Evolutionary conservation across 2,329 filamentous ascomycete genomes (phyloP).

Genomic region (Aspergillus udagawae): DNA sequence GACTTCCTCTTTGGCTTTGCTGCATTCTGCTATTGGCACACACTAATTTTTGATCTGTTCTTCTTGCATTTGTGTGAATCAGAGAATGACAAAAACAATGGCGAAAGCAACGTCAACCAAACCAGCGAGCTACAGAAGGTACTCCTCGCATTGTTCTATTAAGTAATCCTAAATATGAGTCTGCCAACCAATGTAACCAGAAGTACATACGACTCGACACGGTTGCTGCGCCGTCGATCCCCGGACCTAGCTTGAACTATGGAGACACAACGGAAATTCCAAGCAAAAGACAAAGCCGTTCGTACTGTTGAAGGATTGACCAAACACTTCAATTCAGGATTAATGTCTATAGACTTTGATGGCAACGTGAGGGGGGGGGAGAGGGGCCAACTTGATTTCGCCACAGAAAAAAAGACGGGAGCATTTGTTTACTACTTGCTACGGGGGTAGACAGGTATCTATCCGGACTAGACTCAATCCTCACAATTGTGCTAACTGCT

Average conservation of each 20-base stretch:
- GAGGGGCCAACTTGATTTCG: not conserved
- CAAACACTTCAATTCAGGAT: not conserved
- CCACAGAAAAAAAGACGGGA: not conserved
- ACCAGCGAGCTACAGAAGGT: not conserved
- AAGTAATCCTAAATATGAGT: not conserved
- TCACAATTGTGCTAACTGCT: not conserved
- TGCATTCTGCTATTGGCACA: not conserved
- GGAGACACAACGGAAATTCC: not conserved
- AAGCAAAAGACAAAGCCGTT: slow-evolving; percentile 10
- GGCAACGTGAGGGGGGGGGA: not conserved
- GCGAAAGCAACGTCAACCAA: not conserved
- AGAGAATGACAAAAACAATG: not conserved
- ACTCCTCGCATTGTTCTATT: not conserved
- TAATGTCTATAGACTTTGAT: not conserved
- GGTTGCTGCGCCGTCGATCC: slow-evolving; percentile 29
- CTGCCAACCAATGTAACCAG: not conserved
- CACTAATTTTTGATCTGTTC: not conserved
- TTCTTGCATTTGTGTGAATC: not conserved
- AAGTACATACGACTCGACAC: slow-evolving; percentile 4
- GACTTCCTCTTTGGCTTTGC: not conserved
- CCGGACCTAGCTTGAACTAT: not conserved
- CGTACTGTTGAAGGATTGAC: not conserved
- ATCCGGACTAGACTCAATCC: too few species aligned
- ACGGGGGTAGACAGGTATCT: not conserved
- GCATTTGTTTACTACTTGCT: not conserved